Base-by-base conservation (phyloP, 1,139 yeast species). In the Blastobotrys persicus region DNA sequence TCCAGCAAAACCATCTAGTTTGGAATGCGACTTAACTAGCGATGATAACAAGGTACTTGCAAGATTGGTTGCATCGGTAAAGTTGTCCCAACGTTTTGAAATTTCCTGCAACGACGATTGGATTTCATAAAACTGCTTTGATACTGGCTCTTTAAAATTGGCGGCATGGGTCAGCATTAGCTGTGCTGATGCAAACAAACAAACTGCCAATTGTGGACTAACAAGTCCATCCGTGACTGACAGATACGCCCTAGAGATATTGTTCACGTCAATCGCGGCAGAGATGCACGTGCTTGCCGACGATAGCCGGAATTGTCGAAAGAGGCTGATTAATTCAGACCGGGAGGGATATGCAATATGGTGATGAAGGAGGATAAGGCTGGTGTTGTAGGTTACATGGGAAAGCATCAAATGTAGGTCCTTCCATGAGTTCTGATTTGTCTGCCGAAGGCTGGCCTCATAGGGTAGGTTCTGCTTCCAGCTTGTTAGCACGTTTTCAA, bases 361-460 rank as follows among this genome's bases (percentile, higher is more conserved):
- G 35, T 60, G 64, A 42, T 60, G 64, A 5, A 59, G 52, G 12
- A 60, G 50, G 14, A 59, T 45, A 13, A 60, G 61, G 42, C 55
- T 50, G 4, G 62, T 58, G 43, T 60, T 60, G 45, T 59, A 60
- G 7, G 60, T 56, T 19, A 59, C 52, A 48, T 60, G 63, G 1
- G 64, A 63, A 6, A 60, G 53, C 6, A 60, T 55, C 43, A 59
- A 40, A 40, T 59, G 59, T 35, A 20, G 39, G 20, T 34, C 39
- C 18, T 14, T 34, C 19, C 19, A 34, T 11, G 16, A 17, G 51
- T 57, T 48, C 40, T 42, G 39, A 4, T 49, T 53, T 20, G 35
- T 19, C 5, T 28, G 31, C 33, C 31, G 12, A 13, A 34, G 13
- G 39, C 17, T 13, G 17, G 37, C 16, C 11, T 42, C 54, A 11